A percentile compares a stretch with the other conserved stretches of the same genome.
Evolutionary conservation across 768 basidiomycete species (phyloP).

Genomic region (Ramaria rubella): DNA sequence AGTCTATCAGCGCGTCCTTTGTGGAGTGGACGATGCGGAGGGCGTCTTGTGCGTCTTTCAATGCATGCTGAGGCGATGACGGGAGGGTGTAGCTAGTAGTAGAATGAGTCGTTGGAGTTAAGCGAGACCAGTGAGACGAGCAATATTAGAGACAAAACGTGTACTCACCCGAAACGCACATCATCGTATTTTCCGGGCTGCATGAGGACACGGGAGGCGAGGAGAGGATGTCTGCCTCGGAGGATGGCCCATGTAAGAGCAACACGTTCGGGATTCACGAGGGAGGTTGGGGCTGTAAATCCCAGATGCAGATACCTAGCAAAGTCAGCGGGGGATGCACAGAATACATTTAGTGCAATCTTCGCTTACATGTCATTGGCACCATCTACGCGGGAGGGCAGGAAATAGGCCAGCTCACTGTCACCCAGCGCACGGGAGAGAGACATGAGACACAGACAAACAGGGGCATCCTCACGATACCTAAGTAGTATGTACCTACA

Average conservation of each 20-base stretch:
- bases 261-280: conserved; percentile 44
- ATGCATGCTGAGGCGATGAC: conserved; percentile 34
- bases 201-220: conserved; percentile 59
- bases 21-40: conserved; percentile 28
- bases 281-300: conserved; percentile 40
- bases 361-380: conserved; percentile 86
- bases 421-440: conserved; percentile 58
- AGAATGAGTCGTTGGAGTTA: too few relatives aligned
- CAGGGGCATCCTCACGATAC: too few relatives aligned
- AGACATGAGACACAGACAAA: not conserved
- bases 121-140: not conserved
- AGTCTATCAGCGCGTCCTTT: conserved; percentile 49
- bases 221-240: conserved; percentile 60
- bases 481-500: too few relatives aligned
- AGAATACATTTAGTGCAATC: not conserved
- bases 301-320: conserved; percentile 78
- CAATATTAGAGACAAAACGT: not conserved
- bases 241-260: conserved; percentile 65
- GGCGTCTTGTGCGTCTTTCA: conserved; percentile 41
- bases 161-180: conserved; percentile 59
- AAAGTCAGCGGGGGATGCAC: not conserved
- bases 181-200: conserved; percentile 44
- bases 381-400: conserved; percentile 69
- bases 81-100: conserved; percentile 41
- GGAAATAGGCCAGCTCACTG: conserved; percentile 72